phyloP scores from a whole-genome alignment of 2,329 filamentous ascomycete species.

The Aspergillus puulaauensis region DNA sequence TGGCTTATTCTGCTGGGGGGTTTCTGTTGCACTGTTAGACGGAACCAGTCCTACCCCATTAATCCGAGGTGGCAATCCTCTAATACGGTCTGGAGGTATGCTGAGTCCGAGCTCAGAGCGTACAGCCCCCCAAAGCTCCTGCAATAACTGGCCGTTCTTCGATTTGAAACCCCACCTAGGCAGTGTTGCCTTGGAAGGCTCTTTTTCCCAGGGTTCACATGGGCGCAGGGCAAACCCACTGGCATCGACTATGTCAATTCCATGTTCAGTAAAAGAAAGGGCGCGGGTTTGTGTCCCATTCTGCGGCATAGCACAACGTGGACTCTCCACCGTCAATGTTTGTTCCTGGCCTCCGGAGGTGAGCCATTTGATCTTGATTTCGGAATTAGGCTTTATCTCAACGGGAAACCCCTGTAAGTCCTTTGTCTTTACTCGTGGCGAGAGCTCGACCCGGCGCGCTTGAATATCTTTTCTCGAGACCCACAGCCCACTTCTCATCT shows the following conservation, averaged over 20 bases:
- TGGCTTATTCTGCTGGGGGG: too few species aligned
- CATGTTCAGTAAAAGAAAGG: conserved; percentile 5
- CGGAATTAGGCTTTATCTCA: background rate
- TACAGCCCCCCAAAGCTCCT: conserved; percentile 1
- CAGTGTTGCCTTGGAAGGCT: background rate
- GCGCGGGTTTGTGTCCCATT: background rate
- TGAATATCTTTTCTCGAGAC: background rate
- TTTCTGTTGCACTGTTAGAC: too few species aligned
- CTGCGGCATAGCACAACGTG: background rate
- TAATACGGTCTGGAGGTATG: background rate
- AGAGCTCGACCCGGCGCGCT: background rate
- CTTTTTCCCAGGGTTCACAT: background rate
- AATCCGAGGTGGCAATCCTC: too few species aligned
- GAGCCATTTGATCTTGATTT: conserved; percentile 5
- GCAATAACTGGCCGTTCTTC: conserved; percentile 2
- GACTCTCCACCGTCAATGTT: background rate
- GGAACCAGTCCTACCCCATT: too few species aligned
- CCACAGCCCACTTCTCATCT: background rate
- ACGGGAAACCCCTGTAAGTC: conserved; percentile 1
- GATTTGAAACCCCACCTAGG: conserved; percentile 5
- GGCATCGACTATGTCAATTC: conserved; percentile 7
- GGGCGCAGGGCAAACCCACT: background rate
- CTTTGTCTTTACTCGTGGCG: background rate
- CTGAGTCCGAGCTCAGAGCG: background rate
- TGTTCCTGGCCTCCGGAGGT: background rate